Evolutionary conservation across 768 basidiomycete genomes (phyloP).

Genomic region (Tricholoma hemisulphureum): DNA sequence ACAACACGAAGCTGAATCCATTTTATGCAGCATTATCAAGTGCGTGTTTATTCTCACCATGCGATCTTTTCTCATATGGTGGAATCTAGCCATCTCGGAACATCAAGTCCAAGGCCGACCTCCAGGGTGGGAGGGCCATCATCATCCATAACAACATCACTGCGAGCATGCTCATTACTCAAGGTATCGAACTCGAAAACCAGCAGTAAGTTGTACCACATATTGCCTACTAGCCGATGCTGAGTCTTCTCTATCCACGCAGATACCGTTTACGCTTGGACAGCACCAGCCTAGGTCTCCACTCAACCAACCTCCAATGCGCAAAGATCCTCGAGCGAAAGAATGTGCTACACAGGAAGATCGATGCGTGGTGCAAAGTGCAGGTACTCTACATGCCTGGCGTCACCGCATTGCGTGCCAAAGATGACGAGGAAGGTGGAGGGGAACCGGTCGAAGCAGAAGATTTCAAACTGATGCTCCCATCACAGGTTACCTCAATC

Average conservation of each 20-base stretch:
- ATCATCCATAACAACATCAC: constrained; percentile 9
- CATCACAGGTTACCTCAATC: background rate
- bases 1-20: constrained; percentile 2
- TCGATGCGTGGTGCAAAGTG: constrained; percentile 26
- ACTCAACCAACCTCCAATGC: constrained; percentile 28
- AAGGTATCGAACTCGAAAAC: constrained; percentile 11
- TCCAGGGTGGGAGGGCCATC: background rate
- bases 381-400: constrained; percentile 31
- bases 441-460: background rate
- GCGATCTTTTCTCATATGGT: background rate
- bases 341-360: constrained; percentile 7
- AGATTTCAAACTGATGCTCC: background rate
- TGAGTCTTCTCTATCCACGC: background rate
- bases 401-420: background rate
- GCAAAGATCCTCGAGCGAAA: constrained; percentile 4
- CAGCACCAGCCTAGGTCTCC: constrained; percentile 10
- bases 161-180: constrained; percentile 22
- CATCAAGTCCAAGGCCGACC: background rate
- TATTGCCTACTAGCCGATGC: background rate
- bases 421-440: background rate
- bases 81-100: background rate
- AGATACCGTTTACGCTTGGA: constrained; percentile 9
- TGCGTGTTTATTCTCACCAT: background rate
- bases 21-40: background rate
- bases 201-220: constrained; percentile 22